These are phyloP conservation scores for Fusarium phyllophilum DNA, from an alignment of 2,329 filamentous ascomycete genomes.

Conservation along the genomic window DNA sequence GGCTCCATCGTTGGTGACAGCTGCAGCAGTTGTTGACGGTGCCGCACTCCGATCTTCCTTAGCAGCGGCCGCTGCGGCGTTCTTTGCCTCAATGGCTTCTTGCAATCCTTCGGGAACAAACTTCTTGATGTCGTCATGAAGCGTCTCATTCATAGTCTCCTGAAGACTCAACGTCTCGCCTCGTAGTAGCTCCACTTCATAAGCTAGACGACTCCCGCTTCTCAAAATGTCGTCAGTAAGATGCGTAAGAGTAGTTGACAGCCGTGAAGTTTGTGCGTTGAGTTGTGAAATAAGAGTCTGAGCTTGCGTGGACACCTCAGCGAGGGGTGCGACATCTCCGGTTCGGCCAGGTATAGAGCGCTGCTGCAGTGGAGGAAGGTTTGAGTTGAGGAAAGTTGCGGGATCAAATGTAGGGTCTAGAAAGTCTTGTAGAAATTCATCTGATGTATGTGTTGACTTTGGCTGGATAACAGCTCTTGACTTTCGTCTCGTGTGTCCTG, in stretches of 20 bases:
- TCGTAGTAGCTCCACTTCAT: conserved; percentile 93
- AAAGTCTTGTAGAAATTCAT: conserved; percentile 80
- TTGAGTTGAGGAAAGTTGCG: conserved; percentile 84
- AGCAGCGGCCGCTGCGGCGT: conserved; percentile 18
- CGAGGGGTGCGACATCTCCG: conserved; percentile 65
- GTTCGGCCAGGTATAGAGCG: conserved; percentile 45
- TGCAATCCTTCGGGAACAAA: conserved; percentile 71
- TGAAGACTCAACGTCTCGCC: conserved; percentile 85
- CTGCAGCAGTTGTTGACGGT: conserved; percentile 37
- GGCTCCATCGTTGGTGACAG: conserved; percentile 2
- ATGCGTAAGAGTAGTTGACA: conserved; percentile 84
- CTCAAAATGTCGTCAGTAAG: conserved; percentile 95
- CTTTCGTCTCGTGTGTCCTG: conserved; percentile 55
- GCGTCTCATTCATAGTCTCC: conserved; percentile 77
- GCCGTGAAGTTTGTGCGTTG: conserved; percentile 85
- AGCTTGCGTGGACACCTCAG: conserved; percentile 82
- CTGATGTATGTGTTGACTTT: conserved; percentile 72
- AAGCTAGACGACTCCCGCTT: conserved; percentile 86
- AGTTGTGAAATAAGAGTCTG: conserved; percentile 88
- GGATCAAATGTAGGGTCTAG: conserved; percentile 82
- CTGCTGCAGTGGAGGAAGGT: conserved; percentile 74
- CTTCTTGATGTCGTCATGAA: conserved; percentile 76
- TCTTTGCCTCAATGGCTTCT: conserved; percentile 43
- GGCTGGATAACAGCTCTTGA: conserved; percentile 54
- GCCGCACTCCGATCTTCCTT: conserved; percentile 34